These are phyloP conservation scores for Globisporangium orthogonon DNA, from an alignment of 352 stramenopile genomes.

Conservation along the genomic window DNA sequence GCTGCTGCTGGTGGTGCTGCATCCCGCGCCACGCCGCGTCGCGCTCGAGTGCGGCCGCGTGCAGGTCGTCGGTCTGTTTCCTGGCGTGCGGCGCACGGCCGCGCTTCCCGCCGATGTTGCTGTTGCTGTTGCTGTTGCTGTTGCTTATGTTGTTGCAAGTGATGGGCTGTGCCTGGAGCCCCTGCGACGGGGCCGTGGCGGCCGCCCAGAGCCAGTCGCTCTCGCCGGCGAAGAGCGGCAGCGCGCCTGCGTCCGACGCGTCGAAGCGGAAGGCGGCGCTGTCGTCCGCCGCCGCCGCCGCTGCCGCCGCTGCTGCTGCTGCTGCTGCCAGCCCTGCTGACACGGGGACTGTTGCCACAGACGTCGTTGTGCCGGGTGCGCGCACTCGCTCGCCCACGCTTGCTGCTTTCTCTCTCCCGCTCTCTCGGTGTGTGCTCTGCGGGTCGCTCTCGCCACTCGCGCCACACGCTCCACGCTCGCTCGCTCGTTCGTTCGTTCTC, in stretches of 20 bases:
- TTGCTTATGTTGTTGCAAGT: not conserved
- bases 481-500: not conserved
- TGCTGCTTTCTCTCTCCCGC: not conserved
- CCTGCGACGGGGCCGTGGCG: not conserved
- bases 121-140: slow-evolving; percentile 1
- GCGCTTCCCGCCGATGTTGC: slow-evolving; percentile 6
- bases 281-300: not conserved
- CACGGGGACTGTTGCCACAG: slow-evolving; percentile 20
- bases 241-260: slow-evolving; percentile 6
- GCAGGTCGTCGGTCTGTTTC: not conserved
- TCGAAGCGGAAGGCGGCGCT: slow-evolving; percentile 12
- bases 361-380: slow-evolving; percentile 21
- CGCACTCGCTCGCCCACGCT: not conserved
- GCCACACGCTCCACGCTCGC: not conserved
- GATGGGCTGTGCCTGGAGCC: slow-evolving; percentile 3
- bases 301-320: slow-evolving; percentile 9
- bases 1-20: slow-evolving; percentile 18
- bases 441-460: too few relatives aligned
- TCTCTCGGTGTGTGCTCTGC: not conserved
- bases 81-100: not conserved
- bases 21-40: slow-evolving; percentile 40
- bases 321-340: slow-evolving; percentile 10
- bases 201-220: slow-evolving; percentile 24
- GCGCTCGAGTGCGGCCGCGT: slow-evolving; percentile 39
- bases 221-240: slow-evolving; percentile 11